Conservation (phyloP, 805 yeast genomes). For the Wickerhamomyces queroliae region DNA sequence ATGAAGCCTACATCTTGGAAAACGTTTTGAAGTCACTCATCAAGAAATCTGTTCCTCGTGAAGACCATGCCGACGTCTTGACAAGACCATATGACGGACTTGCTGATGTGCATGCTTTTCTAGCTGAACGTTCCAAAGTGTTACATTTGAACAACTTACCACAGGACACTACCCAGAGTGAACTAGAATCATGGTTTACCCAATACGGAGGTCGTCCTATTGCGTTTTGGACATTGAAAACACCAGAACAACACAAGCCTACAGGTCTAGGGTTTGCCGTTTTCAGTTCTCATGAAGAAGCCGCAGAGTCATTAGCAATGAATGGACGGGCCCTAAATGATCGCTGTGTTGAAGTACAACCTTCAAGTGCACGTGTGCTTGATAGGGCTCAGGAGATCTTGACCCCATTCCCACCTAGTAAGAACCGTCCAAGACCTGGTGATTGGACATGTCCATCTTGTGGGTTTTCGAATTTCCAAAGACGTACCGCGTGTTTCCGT, state of each 20-base stretch:
- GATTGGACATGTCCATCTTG: constrained; percentile 98
- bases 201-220: constrained; percentile 82
- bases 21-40: constrained; percentile 41
- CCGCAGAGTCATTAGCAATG: constrained; percentile 68
- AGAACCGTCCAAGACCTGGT: constrained; percentile 91
- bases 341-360: constrained; percentile 75
- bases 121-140: constrained; percentile 70
- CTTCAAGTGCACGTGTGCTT: constrained; percentile 71
- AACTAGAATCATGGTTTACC: constrained; percentile 86
- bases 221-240: constrained; percentile 82
- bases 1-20: constrained; percentile 40
- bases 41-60: constrained; percentile 39
- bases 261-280: constrained; percentile 76
- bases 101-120: constrained; percentile 65
- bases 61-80: constrained; percentile 48
- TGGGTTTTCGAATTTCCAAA: constrained; percentile 91
- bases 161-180: constrained; percentile 82
- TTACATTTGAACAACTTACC: constrained; percentile 77
- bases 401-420: constrained; percentile 77
- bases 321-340: constrained; percentile 77
- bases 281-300: constrained; percentile 81
- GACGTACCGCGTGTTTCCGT: constrained; percentile 90
- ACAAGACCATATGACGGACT: constrained; percentile 72
- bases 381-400: constrained; percentile 80
- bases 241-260: constrained; percentile 48